Percentiles rank a stretch among this genome's conserved stretches.
These are phyloP conservation scores for Kodamaea ohmeri DNA, from an alignment of 1,139 yeast species.

Conservation along the genomic window DNA sequence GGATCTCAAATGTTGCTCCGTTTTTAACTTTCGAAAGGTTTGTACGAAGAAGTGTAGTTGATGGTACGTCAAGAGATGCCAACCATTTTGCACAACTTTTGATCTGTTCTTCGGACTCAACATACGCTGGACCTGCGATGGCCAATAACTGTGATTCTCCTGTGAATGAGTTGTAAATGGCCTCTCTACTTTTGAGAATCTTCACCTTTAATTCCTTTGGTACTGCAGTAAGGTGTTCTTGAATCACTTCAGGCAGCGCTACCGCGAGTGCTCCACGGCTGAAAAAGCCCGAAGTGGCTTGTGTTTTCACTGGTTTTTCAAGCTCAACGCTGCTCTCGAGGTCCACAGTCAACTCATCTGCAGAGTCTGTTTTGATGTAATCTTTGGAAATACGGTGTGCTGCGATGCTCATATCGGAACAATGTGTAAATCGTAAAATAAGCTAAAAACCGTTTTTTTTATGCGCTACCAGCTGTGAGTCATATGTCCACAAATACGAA, in stretches of 20 bases:
- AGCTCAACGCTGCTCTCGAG: constrained; percentile 3
- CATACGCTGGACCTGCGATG: constrained; percentile 38
- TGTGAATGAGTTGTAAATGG: constrained; percentile 16
- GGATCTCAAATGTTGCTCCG: constrained; percentile 33
- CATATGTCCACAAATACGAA: no score
- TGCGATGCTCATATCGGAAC: not conserved
- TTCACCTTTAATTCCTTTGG: constrained; percentile 24
- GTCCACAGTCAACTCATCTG: constrained; percentile 2
- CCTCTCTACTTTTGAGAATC: constrained; percentile 25
- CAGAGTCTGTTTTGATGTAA: not conserved
- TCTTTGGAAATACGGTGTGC: not conserved
- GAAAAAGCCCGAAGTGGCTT: constrained; percentile 6
- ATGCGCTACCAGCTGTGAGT: no score
- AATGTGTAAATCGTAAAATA: no score
- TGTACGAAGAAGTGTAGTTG: constrained; percentile 1
- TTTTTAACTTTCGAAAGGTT: constrained; percentile 15
- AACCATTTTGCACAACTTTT: constrained; percentile 45
- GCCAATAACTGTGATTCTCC: constrained; percentile 28
- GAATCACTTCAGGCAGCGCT: constrained; percentile 47
- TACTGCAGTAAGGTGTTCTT: constrained; percentile 38
- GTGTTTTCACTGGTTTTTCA: not conserved
- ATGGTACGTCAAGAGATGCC: not conserved
- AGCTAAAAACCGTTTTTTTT: no score
- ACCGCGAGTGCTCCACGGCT: constrained; percentile 23
- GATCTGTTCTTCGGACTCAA: constrained; percentile 31